Conservation (phyloP, 108 stramenopile species). For the Fragilariopsis cylindrus region DNA sequence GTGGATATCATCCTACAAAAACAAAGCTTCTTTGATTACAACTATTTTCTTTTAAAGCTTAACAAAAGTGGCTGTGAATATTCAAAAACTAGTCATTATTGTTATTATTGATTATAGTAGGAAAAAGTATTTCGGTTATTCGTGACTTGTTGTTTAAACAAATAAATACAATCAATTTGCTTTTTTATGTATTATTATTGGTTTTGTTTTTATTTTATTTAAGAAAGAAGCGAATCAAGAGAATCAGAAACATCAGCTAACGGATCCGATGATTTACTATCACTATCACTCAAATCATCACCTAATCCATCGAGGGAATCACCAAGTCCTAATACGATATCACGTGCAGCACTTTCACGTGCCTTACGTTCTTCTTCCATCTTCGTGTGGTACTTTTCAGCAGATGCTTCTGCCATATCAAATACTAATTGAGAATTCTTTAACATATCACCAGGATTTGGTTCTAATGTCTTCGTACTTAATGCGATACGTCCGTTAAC, state of each 20-base stretch:
- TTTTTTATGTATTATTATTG: too few relatives aligned
- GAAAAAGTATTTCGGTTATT: too few relatives aligned
- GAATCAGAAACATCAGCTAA: conserved; percentile 77
- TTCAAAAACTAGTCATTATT: too few relatives aligned
- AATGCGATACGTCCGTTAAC: conserved; percentile 94
- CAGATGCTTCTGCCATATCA: conserved; percentile 89
- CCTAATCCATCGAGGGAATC: conserved; percentile 89
- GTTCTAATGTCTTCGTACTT: conserved; percentile 95
- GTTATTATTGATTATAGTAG: too few relatives aligned
- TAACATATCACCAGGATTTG: conserved; percentile 97
- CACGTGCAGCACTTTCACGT: conserved; percentile 89
- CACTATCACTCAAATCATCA: conserved; percentile 18
- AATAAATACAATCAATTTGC: too few relatives aligned
- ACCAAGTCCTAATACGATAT: conserved; percentile 92
- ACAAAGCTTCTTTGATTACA: too few relatives aligned
- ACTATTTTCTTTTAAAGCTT: too few relatives aligned
- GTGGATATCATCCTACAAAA: too few relatives aligned
- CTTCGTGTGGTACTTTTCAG: conserved; percentile 80
- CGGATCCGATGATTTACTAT: conserved; percentile 40
- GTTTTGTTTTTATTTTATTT: conserved; percentile 9
- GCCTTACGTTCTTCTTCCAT: conserved; percentile 94
- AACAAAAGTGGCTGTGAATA: too few relatives aligned
- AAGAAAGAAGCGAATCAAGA: conserved; percentile 82
- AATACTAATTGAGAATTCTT: conserved; percentile 85
- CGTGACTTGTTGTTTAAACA: too few relatives aligned